phyloP scores from a whole-genome alignment of 192 early-diverging fungal genomes.

The Backusella westeae region DNA sequence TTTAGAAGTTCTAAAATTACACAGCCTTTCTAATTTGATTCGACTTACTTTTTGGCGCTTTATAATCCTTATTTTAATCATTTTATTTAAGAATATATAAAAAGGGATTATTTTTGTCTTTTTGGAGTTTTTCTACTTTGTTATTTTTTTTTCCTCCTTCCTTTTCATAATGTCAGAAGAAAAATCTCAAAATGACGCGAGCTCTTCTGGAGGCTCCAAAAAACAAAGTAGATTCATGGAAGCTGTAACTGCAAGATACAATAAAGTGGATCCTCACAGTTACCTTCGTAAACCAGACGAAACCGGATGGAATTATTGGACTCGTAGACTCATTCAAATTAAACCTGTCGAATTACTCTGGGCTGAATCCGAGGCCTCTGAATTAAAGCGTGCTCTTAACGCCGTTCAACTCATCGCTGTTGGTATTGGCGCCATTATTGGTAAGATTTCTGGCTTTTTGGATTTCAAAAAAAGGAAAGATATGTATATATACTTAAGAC shows the following conservation, averaged over 20 bases:
- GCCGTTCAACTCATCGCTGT: slow-evolving; percentile 19
- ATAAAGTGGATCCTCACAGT: slow-evolving; percentile 23
- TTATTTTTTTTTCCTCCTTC: neutral
- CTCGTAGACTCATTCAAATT: slow-evolving; percentile 25
- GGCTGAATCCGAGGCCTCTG: slow-evolving; percentile 18
- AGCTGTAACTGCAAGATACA: slow-evolving; percentile 2
- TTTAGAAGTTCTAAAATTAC: neutral
- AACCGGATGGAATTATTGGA: neutral
- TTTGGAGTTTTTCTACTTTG: neutral
- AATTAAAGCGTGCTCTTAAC: slow-evolving; percentile 20
- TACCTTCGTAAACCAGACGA: slow-evolving; percentile 27
- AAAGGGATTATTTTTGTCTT: neutral
- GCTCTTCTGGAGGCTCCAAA: neutral
- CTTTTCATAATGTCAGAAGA: neutral
- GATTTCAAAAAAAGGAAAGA: neutral
- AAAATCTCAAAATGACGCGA: neutral
- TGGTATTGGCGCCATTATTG: slow-evolving; percentile 37
- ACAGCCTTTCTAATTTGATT: neutral
- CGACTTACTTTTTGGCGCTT: neutral
- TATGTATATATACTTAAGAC: neutral
- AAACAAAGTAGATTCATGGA: neutral
- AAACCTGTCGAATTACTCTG: slow-evolving; percentile 29
- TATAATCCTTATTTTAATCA: neutral
- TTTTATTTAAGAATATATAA: neutral
- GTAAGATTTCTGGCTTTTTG: neutral